These are phyloP conservation scores for Verticillium klebahnii DNA, from an alignment of 2,329 filamentous ascomycete species.

Conservation along the genomic window DNA sequence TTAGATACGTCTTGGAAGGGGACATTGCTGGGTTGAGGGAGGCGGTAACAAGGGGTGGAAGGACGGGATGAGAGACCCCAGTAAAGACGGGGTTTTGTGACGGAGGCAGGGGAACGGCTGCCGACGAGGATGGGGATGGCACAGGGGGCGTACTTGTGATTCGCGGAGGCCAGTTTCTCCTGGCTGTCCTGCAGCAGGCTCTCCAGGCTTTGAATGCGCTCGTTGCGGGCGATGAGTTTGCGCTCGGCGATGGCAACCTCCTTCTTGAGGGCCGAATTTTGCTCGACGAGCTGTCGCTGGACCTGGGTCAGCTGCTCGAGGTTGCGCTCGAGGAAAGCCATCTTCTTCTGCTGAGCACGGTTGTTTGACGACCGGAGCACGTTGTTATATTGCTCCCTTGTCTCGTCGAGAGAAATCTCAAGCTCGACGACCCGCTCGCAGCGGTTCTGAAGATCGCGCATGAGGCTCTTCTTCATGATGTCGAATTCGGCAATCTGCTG, in stretches of 20 bases:
- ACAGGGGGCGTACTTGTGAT: slow-evolving; percentile 73
- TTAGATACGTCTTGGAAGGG: slow-evolving; percentile 4
- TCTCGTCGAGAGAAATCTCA: slow-evolving; percentile 95
- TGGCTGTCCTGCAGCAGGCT: slow-evolving; percentile 91
- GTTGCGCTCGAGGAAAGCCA: slow-evolving; percentile 98
- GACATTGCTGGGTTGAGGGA: not conserved
- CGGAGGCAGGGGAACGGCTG: not conserved
- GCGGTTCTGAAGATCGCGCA: slow-evolving; percentile 97
- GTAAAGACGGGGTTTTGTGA: not conserved
- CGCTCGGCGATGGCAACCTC: slow-evolving; percentile 98
- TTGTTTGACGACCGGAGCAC: slow-evolving; percentile 96
- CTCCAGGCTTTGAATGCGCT: slow-evolving; percentile 93
- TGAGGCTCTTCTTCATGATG: slow-evolving; percentile 99
- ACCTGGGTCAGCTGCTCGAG: slow-evolving; percentile 97
- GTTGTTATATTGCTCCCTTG: slow-evolving; percentile 98
- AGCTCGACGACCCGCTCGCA: slow-evolving; percentile 98
- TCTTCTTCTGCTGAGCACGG: slow-evolving; percentile 99
- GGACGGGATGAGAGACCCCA: not conserved
- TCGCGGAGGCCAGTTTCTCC: slow-evolving; percentile 95
- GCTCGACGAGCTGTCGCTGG: slow-evolving; percentile 94
- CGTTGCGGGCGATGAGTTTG: slow-evolving; percentile 93
- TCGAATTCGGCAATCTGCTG: slow-evolving; percentile 99
- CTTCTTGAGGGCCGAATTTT: slow-evolving; percentile 96
- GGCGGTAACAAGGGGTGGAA: not conserved
- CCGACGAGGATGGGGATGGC: slow-evolving; percentile 6